phyloP scores from a whole-genome alignment of 108 stramenopile genomes.

The Heterococcus sp. region DNA sequence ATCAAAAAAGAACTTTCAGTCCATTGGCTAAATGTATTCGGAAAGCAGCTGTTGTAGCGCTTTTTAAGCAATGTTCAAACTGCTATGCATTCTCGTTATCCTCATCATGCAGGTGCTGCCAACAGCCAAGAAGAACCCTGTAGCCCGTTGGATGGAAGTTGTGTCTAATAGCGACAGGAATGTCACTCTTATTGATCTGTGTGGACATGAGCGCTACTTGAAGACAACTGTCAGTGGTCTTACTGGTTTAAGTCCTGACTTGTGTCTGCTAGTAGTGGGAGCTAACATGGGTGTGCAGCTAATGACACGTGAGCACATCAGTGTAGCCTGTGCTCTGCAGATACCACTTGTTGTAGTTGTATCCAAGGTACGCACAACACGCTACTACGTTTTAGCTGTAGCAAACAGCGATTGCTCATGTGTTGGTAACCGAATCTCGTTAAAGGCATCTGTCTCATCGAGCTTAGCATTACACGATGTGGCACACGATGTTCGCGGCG shows the following conservation, averaged over 20 bases:
- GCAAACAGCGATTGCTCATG: too few species aligned
- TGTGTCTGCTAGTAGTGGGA: slow-evolving; percentile 85
- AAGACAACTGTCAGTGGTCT: slow-evolving; percentile 98
- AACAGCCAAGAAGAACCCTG: slow-evolving; percentile 35
- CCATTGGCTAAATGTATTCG: too few species aligned
- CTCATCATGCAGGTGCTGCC: slow-evolving; percentile 42
- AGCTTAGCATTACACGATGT: too few species aligned
- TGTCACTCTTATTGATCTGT: slow-evolving; percentile 91
- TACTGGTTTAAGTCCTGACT: slow-evolving; percentile 83
- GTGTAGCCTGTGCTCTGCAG: slow-evolving; percentile 88
- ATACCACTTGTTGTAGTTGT: slow-evolving; percentile 63
- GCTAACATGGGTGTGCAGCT: slow-evolving; percentile 93
- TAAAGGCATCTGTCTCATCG: too few species aligned
- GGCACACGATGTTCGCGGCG: too few species aligned
- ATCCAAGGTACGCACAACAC: too few species aligned
- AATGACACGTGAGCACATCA: slow-evolving; percentile 97
- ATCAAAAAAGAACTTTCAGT: too few species aligned
- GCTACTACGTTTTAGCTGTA: too few species aligned
- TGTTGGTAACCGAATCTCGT: too few species aligned
- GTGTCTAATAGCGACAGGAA: slow-evolving; percentile 70
- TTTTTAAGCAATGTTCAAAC: too few species aligned
- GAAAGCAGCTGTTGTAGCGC: too few species aligned
- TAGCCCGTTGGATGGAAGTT: slow-evolving; percentile 56
- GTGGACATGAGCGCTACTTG: slow-evolving; percentile 97
- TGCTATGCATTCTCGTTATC: too few species aligned